A percentile compares a stretch with the other conserved stretches of the same genome.
Conservation (phyloP, 2,329 filamentous ascomycete species). For the Thielaviopsis euricoi region DNA sequence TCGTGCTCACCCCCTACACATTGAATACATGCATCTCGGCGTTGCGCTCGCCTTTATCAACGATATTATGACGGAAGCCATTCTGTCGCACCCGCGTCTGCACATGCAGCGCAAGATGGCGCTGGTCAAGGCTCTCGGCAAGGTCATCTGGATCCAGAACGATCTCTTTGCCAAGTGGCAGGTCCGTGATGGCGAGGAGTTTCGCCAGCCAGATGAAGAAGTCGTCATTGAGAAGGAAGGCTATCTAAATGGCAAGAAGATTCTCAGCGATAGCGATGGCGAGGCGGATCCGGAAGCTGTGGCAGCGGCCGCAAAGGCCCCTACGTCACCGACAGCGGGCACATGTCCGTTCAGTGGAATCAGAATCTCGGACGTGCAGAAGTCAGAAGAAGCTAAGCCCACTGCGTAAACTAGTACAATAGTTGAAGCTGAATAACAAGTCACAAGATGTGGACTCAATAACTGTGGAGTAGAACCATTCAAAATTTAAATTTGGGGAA, state of each 20-base stretch:
- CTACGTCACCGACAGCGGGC: slow-evolving; percentile 30
- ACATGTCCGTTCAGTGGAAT: slow-evolving; percentile 27
- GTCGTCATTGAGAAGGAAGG: slow-evolving; percentile 43
- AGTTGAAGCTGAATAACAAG: not conserved
- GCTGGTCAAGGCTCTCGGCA: slow-evolving; percentile 59
- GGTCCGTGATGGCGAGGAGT: slow-evolving; percentile 51
- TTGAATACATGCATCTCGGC: slow-evolving; percentile 69
- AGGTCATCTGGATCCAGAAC: slow-evolving; percentile 80
- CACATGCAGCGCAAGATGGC: slow-evolving; percentile 52
- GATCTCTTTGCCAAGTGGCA: slow-evolving; percentile 74
- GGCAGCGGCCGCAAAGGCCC: slow-evolving; percentile 32
- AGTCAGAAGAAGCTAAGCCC: slow-evolving; percentile 13
- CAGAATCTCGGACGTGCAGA: slow-evolving; percentile 21
- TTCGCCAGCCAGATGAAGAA: slow-evolving; percentile 26
- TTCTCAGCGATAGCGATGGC: slow-evolving; percentile 28
- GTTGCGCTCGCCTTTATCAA: slow-evolving; percentile 58
- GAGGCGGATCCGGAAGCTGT: slow-evolving; percentile 24
- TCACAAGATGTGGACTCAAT: no score
- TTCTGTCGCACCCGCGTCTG: slow-evolving; percentile 54
- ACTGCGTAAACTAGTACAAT: slow-evolving; percentile 20
- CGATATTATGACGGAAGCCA: slow-evolving; percentile 60
- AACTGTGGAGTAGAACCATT: no score
- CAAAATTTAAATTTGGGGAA: no score
- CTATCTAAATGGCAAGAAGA: slow-evolving; percentile 44
- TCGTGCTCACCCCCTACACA: slow-evolving; percentile 55